Evolutionary conservation across 495 filamentous ascomycete genomes (phyloP).

Genomic region (Aspergillus cavernicola): DNA sequence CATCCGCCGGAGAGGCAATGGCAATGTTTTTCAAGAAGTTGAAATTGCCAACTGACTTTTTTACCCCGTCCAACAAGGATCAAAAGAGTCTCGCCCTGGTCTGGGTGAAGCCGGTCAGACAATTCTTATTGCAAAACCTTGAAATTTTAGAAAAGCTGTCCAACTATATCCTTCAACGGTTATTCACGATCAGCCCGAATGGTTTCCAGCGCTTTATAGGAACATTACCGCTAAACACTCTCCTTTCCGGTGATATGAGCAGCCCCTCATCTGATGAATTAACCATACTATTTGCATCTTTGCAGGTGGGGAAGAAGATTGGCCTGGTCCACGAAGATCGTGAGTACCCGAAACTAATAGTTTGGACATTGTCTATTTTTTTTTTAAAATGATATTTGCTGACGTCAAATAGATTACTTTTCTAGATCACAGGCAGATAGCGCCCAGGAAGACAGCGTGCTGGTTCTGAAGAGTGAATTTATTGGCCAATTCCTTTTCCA

Average conservation of each 20-base stretch:
- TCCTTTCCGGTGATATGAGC: slow-evolving; percentile 38
- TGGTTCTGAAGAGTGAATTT: slow-evolving; percentile 39
- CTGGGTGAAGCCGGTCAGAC: slow-evolving; percentile 36
- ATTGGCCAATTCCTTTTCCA: slow-evolving; percentile 57
- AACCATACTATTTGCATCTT: slow-evolving; percentile 60
- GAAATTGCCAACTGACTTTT: slow-evolving; percentile 26
- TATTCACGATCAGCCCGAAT: slow-evolving; percentile 58
- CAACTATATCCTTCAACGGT: slow-evolving; percentile 65
- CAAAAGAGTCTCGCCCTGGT: slow-evolving; percentile 18
- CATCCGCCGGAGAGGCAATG: slow-evolving; percentile 62
- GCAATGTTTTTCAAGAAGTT: slow-evolving; percentile 52
- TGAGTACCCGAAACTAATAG: slow-evolving; percentile 34
- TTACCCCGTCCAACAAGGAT: slow-evolving; percentile 14
- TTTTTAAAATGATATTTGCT: too few relatives aligned
- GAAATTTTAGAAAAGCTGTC: slow-evolving; percentile 63
- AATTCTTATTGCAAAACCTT: slow-evolving; percentile 42
- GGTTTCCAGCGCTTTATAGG: slow-evolving; percentile 57
- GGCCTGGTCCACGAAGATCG: slow-evolving; percentile 72
- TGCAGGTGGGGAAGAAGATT: slow-evolving; percentile 75
- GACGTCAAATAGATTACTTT: slow-evolving; percentile 27
- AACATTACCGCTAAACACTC: slow-evolving; percentile 35
- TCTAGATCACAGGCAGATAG: slow-evolving; percentile 21
- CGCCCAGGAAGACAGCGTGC: slow-evolving; percentile 8
- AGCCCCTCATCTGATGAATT: slow-evolving; percentile 48
- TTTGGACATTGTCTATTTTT: neutral